Evolutionary conservation across 2,329 filamentous ascomycete genomes (phyloP), one percentile per base, ranked within the genome.

Genomic region (Aureobasidium leucospermi): DNA sequence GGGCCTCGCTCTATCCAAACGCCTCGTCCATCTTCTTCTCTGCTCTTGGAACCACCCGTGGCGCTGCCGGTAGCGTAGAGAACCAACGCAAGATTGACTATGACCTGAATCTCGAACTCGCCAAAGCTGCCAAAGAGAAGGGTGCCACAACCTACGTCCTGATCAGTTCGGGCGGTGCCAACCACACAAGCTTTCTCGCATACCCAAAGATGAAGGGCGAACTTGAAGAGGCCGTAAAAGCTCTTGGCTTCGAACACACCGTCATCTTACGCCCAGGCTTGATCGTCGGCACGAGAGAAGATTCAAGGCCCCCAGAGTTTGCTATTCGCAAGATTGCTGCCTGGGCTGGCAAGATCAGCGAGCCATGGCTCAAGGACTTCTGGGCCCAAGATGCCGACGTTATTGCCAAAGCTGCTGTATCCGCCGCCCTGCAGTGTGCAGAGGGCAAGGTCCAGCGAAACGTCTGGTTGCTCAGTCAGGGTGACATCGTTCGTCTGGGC

Each of bases 61-160:
- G 78, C 0, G 79, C 80, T 11, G 91, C 90, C 0, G 92, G 92
- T 62, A 80, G 87, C 60, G 76, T 96, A 64, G 86, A 85, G 31
- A 85, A 86, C 63, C 93, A 96, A 75, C 88, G 90, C 76, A 88
- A 89, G 69, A 89, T 96, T 64, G 93, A 96, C 75, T 84, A 91
- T 70, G 90, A 94, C 69, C 79, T 96, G 46, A 96, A 96, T 73
- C 73, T 95, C 51, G 85, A 87, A 64, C 79, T 96, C 28, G 91
- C 89, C 3, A 81, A 82, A 62, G 85, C 87, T 0, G 90, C 92
- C 45, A 89, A 87, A 69, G 81, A 80, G 4, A 83, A 85, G 0
- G 90, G 90, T 38, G 81, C 84, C 10, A 84, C 84, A 65, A 87
- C 86, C 1, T 95, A 88, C 68, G 85, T 96, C 23, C 85, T 95